Evolutionary conservation across 768 basidiomycete genomes (phyloP).

Genomic region (Psilocybe sp.): DNA sequence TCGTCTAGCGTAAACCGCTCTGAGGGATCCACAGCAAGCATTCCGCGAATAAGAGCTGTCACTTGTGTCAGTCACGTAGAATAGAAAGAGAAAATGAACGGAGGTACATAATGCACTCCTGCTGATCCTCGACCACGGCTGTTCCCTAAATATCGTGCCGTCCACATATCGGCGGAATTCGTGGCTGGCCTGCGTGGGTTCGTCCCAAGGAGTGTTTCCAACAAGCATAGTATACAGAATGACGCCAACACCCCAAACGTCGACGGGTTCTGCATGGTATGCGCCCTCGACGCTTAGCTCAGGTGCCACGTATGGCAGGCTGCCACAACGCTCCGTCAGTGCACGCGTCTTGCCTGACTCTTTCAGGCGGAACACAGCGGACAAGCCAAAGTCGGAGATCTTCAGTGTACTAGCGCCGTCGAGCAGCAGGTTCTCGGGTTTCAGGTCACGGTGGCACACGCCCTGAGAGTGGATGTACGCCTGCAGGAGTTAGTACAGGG

Average conservation of each 20-base stretch:
- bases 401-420: constrained; percentile 84
- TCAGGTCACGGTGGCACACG: constrained; percentile 94
- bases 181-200: constrained; percentile 74
- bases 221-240: constrained; percentile 88
- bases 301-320: constrained; percentile 91
- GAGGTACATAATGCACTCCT: constrained; percentile 59
- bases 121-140: constrained; percentile 76
- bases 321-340: constrained; percentile 84
- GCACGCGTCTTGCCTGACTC: constrained; percentile 71
- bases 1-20: constrained; percentile 62
- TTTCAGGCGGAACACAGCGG: constrained; percentile 85
- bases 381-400: constrained; percentile 94
- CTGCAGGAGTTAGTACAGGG: constrained; percentile 33
- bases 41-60: constrained; percentile 70
- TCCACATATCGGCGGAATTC: constrained; percentile 78
- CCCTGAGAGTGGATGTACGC: constrained; percentile 85
- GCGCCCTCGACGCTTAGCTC: constrained; percentile 69
- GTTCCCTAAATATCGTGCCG: constrained; percentile 69
- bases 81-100: background rate
- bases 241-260: constrained; percentile 95
- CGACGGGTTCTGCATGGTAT: constrained; percentile 90
- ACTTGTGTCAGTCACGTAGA: background rate
- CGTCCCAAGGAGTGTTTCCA: constrained; percentile 98
- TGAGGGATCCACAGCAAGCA: constrained; percentile 70
- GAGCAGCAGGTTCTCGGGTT: constrained; percentile 93